phyloP scores from a whole-genome alignment of 306 rosid species.

The Cicer chorassanicum region DNA sequence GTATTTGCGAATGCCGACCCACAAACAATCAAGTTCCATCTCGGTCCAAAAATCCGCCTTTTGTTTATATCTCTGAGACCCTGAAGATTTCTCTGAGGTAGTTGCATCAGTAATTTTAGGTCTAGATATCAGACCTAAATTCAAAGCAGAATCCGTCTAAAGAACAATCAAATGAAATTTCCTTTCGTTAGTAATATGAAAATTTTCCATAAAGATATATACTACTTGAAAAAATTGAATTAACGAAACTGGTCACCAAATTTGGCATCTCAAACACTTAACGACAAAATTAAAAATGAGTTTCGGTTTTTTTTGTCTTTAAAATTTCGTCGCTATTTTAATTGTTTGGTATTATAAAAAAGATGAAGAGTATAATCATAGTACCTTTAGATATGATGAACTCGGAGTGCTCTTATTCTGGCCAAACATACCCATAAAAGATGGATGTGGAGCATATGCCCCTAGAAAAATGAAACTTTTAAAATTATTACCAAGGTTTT shows the following conservation, averaged over 20 bases:
- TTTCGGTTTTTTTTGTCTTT: neutral
- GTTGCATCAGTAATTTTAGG: neutral
- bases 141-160: constrained; percentile 18
- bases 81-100: neutral
- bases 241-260: too few relatives aligned
- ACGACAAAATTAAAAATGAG: too few relatives aligned
- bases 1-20: constrained; percentile 35
- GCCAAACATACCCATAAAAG: constrained; percentile 6
- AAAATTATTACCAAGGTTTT: neutral
- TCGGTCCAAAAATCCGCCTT: neutral
- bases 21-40: constrained; percentile 33
- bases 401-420: neutral
- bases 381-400: constrained; percentile 28
- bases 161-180: neutral
- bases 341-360: neutral
- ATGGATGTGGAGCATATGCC: neutral
- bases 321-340: neutral
- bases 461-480: neutral
- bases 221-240: too few relatives aligned
- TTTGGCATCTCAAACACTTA: too few relatives aligned
- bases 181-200: too few relatives aligned
- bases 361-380: neutral
- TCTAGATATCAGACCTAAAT: neutral
- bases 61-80: neutral
- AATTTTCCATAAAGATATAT: too few relatives aligned